phyloP scores from a whole-genome alignment of 331 rosid genomes.

The Stylosanthes scabra region DNA sequence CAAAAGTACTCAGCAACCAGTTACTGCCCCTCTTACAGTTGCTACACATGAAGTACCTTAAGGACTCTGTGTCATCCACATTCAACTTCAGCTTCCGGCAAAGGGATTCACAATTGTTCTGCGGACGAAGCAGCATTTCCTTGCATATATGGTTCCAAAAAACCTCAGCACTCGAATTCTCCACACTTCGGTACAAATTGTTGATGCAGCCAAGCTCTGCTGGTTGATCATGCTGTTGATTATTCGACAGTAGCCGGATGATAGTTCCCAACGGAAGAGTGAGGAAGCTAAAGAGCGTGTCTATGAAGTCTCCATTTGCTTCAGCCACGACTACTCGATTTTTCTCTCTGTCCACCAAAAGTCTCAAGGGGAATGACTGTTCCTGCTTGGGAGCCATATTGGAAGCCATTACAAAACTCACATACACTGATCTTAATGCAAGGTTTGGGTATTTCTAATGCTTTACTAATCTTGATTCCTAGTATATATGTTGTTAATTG shows the following conservation, averaged over 20 bases:
- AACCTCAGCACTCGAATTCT: not conserved
- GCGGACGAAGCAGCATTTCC: constrained; percentile 40
- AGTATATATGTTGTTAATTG: not conserved
- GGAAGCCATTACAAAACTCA: too few relatives aligned
- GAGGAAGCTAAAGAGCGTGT: not conserved
- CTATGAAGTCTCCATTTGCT: not conserved
- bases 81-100: constrained; percentile 39
- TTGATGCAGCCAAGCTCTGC: not conserved
- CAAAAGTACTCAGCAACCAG: constrained; percentile 43
- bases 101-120: constrained; percentile 25
- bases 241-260: not conserved
- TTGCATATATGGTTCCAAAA: constrained; percentile 38
- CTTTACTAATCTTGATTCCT: constrained; percentile 1
- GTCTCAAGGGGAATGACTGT: not conserved
- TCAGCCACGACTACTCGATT: not conserved
- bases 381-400: not conserved
- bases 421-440: not conserved
- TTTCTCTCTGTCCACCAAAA: not conserved
- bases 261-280: constrained; percentile 4
- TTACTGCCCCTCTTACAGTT: constrained; percentile 3
- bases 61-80: constrained; percentile 17
- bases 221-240: not conserved
- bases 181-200: not conserved
- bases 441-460: not conserved
- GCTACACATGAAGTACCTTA: constrained; percentile 37